These are phyloP conservation scores for Calonectria pseudoturangicola DNA, from an alignment of 2,329 filamentous ascomycete genomes.

Conservation along the genomic window DNA sequence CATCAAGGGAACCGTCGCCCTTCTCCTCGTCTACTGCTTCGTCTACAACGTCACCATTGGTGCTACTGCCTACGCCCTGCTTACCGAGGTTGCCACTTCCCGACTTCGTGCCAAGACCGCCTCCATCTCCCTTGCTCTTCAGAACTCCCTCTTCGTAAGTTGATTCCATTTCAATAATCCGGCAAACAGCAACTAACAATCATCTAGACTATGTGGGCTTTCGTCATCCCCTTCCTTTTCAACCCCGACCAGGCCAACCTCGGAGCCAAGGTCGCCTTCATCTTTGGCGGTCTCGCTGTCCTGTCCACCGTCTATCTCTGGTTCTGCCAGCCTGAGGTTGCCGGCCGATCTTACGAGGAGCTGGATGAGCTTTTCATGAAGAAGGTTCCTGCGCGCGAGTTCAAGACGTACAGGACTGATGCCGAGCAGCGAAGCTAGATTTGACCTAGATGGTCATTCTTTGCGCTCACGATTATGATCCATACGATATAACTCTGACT, in stretches of 20 bases:
- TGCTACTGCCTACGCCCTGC: slow-evolving; percentile 46
- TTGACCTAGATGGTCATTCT: slow-evolving; percentile 19
- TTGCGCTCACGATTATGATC: slow-evolving; percentile 26
- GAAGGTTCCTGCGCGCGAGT: slow-evolving; percentile 51
- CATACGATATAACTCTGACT: slow-evolving; percentile 16
- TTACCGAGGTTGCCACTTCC: slow-evolving; percentile 46
- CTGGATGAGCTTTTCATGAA: slow-evolving; percentile 55
- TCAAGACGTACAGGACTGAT: slow-evolving; percentile 50
- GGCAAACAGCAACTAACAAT: neutral
- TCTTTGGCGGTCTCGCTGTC: slow-evolving; percentile 60
- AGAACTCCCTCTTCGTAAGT: slow-evolving; percentile 46
- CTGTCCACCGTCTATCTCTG: slow-evolving; percentile 58
- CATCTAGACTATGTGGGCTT: slow-evolving; percentile 45
- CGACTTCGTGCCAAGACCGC: slow-evolving; percentile 47
- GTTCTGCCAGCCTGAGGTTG: slow-evolving; percentile 61
- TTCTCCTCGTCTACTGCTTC: slow-evolving; percentile 45
- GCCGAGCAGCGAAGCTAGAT: slow-evolving; percentile 36
- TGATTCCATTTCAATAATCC: neutral
- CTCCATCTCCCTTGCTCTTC: slow-evolving; percentile 44
- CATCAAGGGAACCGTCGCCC: slow-evolving; percentile 43
- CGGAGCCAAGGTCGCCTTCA: slow-evolving; percentile 47
- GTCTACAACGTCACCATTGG: slow-evolving; percentile 49
- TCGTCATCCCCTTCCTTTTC: slow-evolving; percentile 49
- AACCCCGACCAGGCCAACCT: slow-evolving; percentile 49
- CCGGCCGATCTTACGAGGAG: slow-evolving; percentile 52